phyloP scores from a whole-genome alignment of 148 eudicot species.

The Rhododendron ferrugineum region DNA sequence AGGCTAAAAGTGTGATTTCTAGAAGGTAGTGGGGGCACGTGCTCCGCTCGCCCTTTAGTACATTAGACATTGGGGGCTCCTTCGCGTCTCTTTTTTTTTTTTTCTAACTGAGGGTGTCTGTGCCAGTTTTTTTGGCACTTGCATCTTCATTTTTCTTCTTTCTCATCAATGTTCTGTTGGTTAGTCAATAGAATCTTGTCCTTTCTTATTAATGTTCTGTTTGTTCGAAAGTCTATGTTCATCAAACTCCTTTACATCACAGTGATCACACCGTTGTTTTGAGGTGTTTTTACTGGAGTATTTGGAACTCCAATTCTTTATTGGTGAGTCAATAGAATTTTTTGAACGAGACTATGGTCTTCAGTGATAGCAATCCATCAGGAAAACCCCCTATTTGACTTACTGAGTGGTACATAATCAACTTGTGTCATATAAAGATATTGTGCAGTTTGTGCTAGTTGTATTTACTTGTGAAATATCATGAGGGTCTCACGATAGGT shows the following conservation, averaged over 20 bases:
- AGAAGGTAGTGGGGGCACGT: not conserved
- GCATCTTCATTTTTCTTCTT: not conserved
- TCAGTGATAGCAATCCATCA: not conserved
- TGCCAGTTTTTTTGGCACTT: not conserved
- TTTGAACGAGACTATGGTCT: not conserved
- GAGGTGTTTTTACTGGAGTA: not conserved
- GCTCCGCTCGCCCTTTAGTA: not conserved
- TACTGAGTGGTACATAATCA: not conserved
- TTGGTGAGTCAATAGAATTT: not conserved
- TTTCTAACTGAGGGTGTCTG: not conserved
- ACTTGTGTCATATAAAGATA: not conserved
- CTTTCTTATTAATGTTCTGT: not conserved
- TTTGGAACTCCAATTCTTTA: not conserved
- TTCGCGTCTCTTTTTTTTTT: not conserved
- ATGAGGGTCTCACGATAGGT: not conserved
- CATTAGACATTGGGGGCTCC: not conserved
- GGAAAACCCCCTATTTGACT: not conserved
- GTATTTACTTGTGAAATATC: too few species aligned
- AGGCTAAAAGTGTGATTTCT: not conserved
- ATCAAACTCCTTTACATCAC: not conserved
- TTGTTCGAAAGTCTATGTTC: not conserved
- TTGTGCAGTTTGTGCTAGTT: too few species aligned
- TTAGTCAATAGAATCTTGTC: not conserved
- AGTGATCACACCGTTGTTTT: not conserved
- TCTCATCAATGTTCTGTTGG: not conserved